Evolutionary conservation across 2,329 filamentous ascomycete genomes (phyloP), one percentile per base, ranked within the genome.

Genomic region (Diaporthe citriasiana): DNA sequence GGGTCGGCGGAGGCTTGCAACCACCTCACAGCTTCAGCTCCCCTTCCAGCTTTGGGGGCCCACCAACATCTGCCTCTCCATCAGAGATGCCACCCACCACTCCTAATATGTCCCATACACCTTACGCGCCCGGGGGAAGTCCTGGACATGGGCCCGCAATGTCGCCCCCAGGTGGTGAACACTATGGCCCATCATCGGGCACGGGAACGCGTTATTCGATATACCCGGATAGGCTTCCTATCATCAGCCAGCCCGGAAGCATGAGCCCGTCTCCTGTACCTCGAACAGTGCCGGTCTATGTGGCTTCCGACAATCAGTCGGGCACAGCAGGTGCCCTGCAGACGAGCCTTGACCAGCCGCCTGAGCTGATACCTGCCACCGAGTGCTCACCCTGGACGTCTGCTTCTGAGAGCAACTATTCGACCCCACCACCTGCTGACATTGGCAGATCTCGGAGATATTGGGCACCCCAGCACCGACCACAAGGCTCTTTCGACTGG

Each of bases 391-490:
- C 81, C 7, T 85, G 85, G 81, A 78, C 86, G 4, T 87, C 87
- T 17, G 81, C 84, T n/a, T 82, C 86, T 10, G 85, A 85, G 57
- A 88, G 86, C 79, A 82, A 81, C 33, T 88, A 85, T 76, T 88
- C 87, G 3, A 86, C 87, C 3, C 84, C 85, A n/a, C 85, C 85
- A 25, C 85, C 86, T 9, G 63, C 63, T 53, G 85, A 86, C 19
- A 81, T 79, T 57, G 78, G 81, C 3, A 76, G 79, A 33, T 78
- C 78, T 51, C 76, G 70, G 8, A 73, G 76, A 30, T 53, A 63
- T 25, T 78, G 74, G 79, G 75, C 79, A n/a, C 40, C 40, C 27
- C 77, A 77, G 19, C 77, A 77, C 22, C 78, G 77, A 13, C 76
- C 81, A 7, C 79, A 82, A 3, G 79, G 42, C 38, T 50, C 78